Base-by-base conservation (phyloP, 2,329 filamentous ascomycete genomes). In the Proliferodiscus dingleyae region DNA sequence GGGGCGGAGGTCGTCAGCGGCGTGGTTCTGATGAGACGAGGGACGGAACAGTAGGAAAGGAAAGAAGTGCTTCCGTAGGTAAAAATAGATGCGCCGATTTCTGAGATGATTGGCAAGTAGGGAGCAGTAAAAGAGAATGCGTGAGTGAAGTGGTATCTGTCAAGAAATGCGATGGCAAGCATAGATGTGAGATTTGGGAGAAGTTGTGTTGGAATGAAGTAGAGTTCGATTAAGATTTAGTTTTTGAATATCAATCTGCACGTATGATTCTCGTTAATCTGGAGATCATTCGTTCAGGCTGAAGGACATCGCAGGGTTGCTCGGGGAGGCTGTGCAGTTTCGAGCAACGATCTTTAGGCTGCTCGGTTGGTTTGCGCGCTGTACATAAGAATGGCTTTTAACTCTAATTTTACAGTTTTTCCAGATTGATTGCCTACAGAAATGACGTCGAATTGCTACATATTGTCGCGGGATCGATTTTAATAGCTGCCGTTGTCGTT, bases 401-500 rank as follows among this genome's bases (percentile, higher is more conserved):
- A 18, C 7, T 34, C 10, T 8, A 10, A 2, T 18, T 34, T 34
- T 34, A 5, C 19, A 10, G 10, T 34, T 18, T n/a, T 9, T 10
- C 16, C 13, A 1, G 16, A 7, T 2, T 21, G 13, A 32, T 32
- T 7, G 29, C 6, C 16, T 15, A n/a, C 16, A 2, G 9, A 10
- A n/a, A 32, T 32, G 29, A 15, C 2, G 8, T 32, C 29, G 29
- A 32, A 21, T 9, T 21, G n/a, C 8, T 10, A 34, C 5, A 18
- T 34, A 4, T 33, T n/a, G 16, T 2, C 19, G 32, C 9, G 13
- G 9, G 3, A 4, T 15, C 5, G 9, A 18, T n/a, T 34, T 41
- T 10, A 44, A 37, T 48, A 48, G 8, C 29, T 42, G 24, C 64
- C 60, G 56, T 73, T 58, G 50, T 77, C 66, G 47, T 77, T 77